Evolutionary conservation across 2,329 filamentous ascomycete genomes (phyloP).

Genomic region (Alternaria longipes): DNA sequence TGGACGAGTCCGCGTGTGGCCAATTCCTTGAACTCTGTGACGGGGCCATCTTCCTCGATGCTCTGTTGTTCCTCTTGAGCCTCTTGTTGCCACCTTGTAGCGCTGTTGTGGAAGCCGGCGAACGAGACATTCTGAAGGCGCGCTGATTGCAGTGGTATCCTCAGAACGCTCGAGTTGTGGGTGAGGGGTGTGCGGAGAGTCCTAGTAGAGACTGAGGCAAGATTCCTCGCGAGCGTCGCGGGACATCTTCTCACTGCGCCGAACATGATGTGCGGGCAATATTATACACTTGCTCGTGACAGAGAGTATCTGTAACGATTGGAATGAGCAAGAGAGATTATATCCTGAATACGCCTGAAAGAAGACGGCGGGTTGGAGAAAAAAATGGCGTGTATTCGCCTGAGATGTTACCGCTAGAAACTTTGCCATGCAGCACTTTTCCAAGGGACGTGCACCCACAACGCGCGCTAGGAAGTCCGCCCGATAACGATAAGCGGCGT

Average conservation of each 20-base stretch:
- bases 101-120: constrained; percentile 52
- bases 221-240: constrained; percentile 47
- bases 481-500: constrained; percentile 28
- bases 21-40: constrained; percentile 58
- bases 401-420: constrained; percentile 19
- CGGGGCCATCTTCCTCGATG: constrained; percentile 31
- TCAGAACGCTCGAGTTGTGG: constrained; percentile 30
- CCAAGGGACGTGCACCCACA: constrained; percentile 28
- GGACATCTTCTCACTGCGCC: constrained; percentile 53
- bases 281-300: constrained; percentile 18
- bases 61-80: constrained; percentile 37
- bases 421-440: constrained; percentile 38
- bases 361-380: constrained; percentile 27
- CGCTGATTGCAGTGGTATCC: constrained; percentile 28
- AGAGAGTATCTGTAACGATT: constrained; percentile 23
- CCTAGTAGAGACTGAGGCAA: constrained; percentile 38
- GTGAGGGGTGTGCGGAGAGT: constrained; percentile 34
- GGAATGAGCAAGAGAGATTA: constrained; percentile 18
- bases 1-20: constrained; percentile 65
- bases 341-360: constrained; percentile 11
- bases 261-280: constrained; percentile 52
- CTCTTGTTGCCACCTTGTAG: constrained; percentile 47
- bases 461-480: constrained; percentile 22
- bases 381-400: constrained; percentile 20
- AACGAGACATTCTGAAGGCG: constrained; percentile 33